phyloP scores from a whole-genome alignment of 148 eudicot species.

The Fagopyrum tataricum region DNA sequence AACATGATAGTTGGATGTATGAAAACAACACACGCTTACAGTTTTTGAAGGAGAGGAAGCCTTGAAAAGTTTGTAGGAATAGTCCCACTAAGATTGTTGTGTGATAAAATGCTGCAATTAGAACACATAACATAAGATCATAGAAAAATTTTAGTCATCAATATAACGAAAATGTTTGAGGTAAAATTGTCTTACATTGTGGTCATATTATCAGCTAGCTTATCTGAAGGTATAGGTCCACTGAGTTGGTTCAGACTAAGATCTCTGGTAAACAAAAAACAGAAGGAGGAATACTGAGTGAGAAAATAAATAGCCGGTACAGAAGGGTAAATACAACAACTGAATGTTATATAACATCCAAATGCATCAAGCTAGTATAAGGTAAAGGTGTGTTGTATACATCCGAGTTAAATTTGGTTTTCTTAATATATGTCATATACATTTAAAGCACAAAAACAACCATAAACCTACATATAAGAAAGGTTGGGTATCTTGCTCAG shows the following conservation, averaged over 20 bases:
- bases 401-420: background rate
- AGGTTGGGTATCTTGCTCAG: constrained; percentile 50
- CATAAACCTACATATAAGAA: constrained; percentile 52
- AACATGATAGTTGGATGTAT: background rate
- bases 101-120: constrained; percentile 52
- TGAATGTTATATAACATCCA: background rate
- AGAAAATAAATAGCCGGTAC: too few species aligned
- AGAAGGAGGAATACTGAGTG: background rate
- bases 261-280: constrained; percentile 39
- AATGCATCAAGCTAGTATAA: background rate
- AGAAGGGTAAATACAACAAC: too few species aligned
- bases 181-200: constrained; percentile 45
- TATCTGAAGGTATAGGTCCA: constrained; percentile 56
- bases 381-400: background rate
- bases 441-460: background rate
- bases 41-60: constrained; percentile 62
- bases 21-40: constrained; percentile 36
- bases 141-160: background rate
- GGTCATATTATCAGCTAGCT: constrained; percentile 54
- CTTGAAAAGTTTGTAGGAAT: constrained; percentile 57
- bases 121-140: background rate
- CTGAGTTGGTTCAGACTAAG: constrained; percentile 63
- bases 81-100: constrained; percentile 60
- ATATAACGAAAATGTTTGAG: background rate
- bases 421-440: background rate